A percentile compares a stretch with the other conserved stretches of the same genome.
phyloP scores from a whole-genome alignment of 192 early-diverging fungal species.

The Backusella australiensis region DNA sequence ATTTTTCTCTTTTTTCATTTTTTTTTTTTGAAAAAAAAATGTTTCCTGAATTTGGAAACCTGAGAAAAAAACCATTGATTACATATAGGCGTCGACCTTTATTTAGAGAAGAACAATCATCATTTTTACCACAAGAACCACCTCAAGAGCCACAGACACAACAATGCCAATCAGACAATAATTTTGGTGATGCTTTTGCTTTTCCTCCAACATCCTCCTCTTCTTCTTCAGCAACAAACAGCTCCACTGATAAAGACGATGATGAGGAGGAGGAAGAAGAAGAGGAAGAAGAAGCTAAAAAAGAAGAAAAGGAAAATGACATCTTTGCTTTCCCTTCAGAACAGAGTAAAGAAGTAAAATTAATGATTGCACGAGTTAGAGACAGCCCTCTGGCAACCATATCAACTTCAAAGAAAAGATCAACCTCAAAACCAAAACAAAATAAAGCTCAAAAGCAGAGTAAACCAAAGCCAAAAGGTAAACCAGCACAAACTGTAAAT shows the following conservation, averaged over 20 bases:
- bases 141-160: not conserved
- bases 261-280: not conserved
- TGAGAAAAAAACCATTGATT: not conserved
- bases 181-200: not conserved
- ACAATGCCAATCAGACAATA: not conserved
- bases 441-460: not conserved
- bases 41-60: slow-evolving; percentile 6
- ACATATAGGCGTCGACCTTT: not conserved
- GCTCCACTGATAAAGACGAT: not conserved
- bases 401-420: not conserved
- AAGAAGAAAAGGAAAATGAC: not conserved
- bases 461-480: not conserved
- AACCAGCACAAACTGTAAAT: not conserved
- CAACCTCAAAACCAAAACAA: not conserved
- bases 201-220: not conserved
- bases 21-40: not conserved
- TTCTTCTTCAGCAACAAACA: not conserved
- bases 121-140: not conserved
- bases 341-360: not conserved
- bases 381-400: not conserved
- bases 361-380: not conserved
- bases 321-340: slow-evolving; percentile 5
- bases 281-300: not conserved
- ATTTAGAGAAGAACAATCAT: not conserved
- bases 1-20: not conserved